phyloP scores from a whole-genome alignment of 1,139 yeast genomes.

The Hansenula lynferdii region DNA sequence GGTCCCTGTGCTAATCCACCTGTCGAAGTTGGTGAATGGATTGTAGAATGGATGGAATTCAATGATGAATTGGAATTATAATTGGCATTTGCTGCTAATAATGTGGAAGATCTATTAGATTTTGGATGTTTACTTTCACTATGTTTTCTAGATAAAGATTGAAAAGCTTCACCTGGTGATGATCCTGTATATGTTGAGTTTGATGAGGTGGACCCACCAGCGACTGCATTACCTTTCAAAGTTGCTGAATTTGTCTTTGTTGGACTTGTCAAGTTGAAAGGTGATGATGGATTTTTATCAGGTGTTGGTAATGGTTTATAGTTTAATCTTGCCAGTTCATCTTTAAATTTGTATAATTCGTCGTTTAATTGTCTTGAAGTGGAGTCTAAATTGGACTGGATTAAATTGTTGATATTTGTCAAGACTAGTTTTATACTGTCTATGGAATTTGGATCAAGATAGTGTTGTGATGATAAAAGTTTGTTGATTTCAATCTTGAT shows the following conservation, averaged over 20 bases:
- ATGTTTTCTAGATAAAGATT: slow-evolving; percentile 5
- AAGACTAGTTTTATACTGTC: slow-evolving; percentile 28
- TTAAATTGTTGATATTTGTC: slow-evolving; percentile 24
- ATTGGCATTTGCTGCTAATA: slow-evolving; percentile 14
- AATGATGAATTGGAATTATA: slow-evolving; percentile 10
- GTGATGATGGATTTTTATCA: slow-evolving; percentile 19
- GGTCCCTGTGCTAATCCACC: too few relatives aligned
- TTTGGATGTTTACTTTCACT: slow-evolving; percentile 6
- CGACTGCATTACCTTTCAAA: slow-evolving; percentile 14
- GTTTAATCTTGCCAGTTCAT: slow-evolving; percentile 21
- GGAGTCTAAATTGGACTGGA: slow-evolving; percentile 35
- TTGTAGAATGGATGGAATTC: slow-evolving; percentile 7
- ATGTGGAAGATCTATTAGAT: slow-evolving; percentile 12
- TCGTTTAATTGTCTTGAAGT: slow-evolving; percentile 21
- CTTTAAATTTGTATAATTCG: slow-evolving; percentile 16
- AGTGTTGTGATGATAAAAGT: slow-evolving; percentile 24
- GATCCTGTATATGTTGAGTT: slow-evolving; percentile 1
- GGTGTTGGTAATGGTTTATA: slow-evolving; percentile 23
- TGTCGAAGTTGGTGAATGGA: slow-evolving; percentile 9
- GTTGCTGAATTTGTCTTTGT: slow-evolving; percentile 28
- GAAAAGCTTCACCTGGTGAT: slow-evolving; percentile 1
- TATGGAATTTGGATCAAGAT: slow-evolving; percentile 26
- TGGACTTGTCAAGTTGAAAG: slow-evolving; percentile 33
- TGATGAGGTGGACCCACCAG: slow-evolving; percentile 3
- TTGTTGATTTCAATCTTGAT: slow-evolving; percentile 47